Evolutionary conservation across 805 yeast species (phyloP).

Genomic region (Danielia reshetovae): DNA sequence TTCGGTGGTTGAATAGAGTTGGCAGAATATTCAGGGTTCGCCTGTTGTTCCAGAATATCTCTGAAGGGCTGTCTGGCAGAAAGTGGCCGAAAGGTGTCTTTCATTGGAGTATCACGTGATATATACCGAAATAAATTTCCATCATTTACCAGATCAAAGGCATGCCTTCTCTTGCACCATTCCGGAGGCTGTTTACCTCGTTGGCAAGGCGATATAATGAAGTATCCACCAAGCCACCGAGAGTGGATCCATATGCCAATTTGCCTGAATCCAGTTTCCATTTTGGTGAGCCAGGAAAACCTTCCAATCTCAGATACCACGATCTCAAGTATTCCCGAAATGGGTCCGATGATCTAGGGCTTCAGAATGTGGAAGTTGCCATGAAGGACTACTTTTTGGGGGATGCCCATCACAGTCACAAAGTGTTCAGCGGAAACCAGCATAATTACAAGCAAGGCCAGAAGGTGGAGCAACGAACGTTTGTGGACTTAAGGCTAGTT

Average conservation of each 20-base stretch:
- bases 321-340: conserved; percentile 7
- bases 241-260: conserved; percentile 10
- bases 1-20: not conserved
- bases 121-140: too few relatives aligned
- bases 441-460: conserved; percentile 25
- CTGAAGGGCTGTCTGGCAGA: too few relatives aligned
- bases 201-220: not conserved
- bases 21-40: not conserved
- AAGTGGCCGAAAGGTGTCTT: too few relatives aligned
- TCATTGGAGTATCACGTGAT: too few relatives aligned
- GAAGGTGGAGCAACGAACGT: conserved; percentile 35
- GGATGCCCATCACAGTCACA: conserved; percentile 37
- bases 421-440: conserved; percentile 32
- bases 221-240: not conserved
- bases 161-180: too few relatives aligned
- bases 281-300: not conserved
- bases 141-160: not conserved
- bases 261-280: conserved; percentile 9
- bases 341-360: conserved; percentile 11
- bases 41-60: too few relatives aligned
- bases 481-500: conserved; percentile 53
- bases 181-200: not conserved
- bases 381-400: conserved; percentile 39
- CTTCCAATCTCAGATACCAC: conserved; percentile 1
- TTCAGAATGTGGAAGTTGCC: conserved; percentile 8